Evolutionary conservation across 1,139 yeast species (phyloP), one percentile per base, ranked within the genome.

Genomic region (Meyerozyma guilliermondii): DNA sequence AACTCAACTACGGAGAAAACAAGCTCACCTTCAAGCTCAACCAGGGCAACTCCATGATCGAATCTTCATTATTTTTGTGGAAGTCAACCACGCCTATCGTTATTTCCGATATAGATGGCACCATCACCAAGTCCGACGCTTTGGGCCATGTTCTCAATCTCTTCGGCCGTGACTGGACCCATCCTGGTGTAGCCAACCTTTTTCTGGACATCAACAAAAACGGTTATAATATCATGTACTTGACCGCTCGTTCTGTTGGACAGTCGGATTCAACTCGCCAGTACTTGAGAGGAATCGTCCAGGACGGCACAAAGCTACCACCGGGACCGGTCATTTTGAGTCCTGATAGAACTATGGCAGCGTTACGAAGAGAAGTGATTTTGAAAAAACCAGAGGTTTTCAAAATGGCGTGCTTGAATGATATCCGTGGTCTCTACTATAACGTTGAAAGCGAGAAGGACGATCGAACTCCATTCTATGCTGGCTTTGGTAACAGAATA

Each of bases 101-200:
- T 4, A 92, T 92, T 34, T 88, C 97, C 8, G 99, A 94, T 65
- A 92, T 94, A 47, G 99, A 94, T 62, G 99, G 99, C 14, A 94
- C 99, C 1, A 94, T 94, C 51, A 94, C 99, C 23, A 89, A 89
- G 61, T 88, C 97, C 0, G 99, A 94, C 67, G 98, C 98, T 0
- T 70, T 94, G 54, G 99, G 99, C 4, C 99, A 94, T 64, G 94
- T 94, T 2, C 70, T 92, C 60, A 91, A 95, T 29, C 82, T 92
- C 78, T 71, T 94, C 39, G 99, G 99, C 2, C 78, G 89, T 52
- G 99, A 94, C 65, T 94, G 98, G 98, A 94, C 98, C 0, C 99
- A 94, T 60, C 79, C 83, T 1, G 99, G 98, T 20, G 98, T 94
- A 35, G 96, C 97, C 2, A 83, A 82, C 53, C 68, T 94, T 46